Conservation (phyloP, 169 alveolate genomes). For the Babesia ovis region DNA sequence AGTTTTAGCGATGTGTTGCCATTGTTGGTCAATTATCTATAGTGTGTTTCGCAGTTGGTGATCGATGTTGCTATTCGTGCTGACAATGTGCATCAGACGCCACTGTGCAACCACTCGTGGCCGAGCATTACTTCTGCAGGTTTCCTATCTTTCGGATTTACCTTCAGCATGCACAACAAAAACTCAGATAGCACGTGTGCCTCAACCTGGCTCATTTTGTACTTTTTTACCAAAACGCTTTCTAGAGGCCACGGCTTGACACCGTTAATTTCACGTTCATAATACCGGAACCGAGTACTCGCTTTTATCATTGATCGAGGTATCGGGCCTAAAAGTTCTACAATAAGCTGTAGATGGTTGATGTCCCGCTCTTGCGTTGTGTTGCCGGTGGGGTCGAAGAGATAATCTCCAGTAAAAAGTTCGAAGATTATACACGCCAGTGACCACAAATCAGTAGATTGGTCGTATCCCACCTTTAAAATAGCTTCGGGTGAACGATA, state of each 20-base stretch:
- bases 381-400: conserved; percentile 94
- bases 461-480: conserved; percentile 91
- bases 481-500: conserved; percentile 98
- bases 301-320: conserved; percentile 84
- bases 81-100: background rate
- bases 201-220: conserved; percentile 81
- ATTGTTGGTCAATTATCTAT: too few species aligned
- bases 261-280: conserved; percentile 57
- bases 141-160: conserved; percentile 88
- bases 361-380: conserved; percentile 73
- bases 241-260: conserved; percentile 78
- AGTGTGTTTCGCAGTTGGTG: too few species aligned
- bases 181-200: conserved; percentile 81
- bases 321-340: conserved; percentile 90
- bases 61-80: too few species aligned
- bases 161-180: conserved; percentile 84
- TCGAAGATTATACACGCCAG: conserved; percentile 98
- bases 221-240: conserved; percentile 84
- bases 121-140: conserved; percentile 87
- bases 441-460: conserved; percentile 97
- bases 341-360: conserved; percentile 77
- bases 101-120: conserved; percentile 88
- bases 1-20: too few species aligned
- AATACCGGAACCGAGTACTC: conserved; percentile 70
- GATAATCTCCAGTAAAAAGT: conserved; percentile 96